Evolutionary conservation across 768 basidiomycete species (phyloP).

Genomic region (Vishniacozyma victoriae): DNA sequence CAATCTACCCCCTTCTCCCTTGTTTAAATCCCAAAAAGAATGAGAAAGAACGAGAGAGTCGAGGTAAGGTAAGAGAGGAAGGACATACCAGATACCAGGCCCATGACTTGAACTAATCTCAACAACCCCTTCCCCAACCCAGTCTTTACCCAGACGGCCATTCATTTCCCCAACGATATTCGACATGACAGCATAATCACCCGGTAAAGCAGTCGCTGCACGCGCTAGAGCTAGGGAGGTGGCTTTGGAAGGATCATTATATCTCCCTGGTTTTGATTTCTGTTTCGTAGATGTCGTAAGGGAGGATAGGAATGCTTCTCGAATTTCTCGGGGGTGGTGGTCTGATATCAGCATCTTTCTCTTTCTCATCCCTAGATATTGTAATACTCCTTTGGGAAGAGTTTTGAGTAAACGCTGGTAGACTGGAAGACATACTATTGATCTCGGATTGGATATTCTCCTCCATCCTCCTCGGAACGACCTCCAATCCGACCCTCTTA

Average conservation of each 20-base stretch:
- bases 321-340: slow-evolving; percentile 16
- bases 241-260: background rate
- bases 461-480: slow-evolving; percentile 67
- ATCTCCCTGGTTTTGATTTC: background rate
- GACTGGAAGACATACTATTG: slow-evolving; percentile 39
- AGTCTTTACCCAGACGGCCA: slow-evolving; percentile 26
- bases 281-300: background rate
- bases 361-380: background rate
- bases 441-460: slow-evolving; percentile 63
- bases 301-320: slow-evolving; percentile 23
- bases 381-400: too few relatives aligned
- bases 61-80: background rate
- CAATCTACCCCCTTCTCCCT: background rate
- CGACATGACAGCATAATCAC: slow-evolving; percentile 40
- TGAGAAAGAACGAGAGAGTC: too few relatives aligned
- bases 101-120: slow-evolving; percentile 37
- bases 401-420: too few relatives aligned
- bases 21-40: background rate
- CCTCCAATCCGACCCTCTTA: slow-evolving; percentile 62
- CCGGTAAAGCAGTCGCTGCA: slow-evolving; percentile 36
- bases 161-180: slow-evolving; percentile 39
- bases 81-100: slow-evolving; percentile 39
- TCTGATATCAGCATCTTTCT: slow-evolving; percentile 4
- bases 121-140: slow-evolving; percentile 27
- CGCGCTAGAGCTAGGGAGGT: slow-evolving; percentile 20